Evolutionary conservation across 768 basidiomycete genomes (phyloP).

Genomic region (Suillus discolor): DNA sequence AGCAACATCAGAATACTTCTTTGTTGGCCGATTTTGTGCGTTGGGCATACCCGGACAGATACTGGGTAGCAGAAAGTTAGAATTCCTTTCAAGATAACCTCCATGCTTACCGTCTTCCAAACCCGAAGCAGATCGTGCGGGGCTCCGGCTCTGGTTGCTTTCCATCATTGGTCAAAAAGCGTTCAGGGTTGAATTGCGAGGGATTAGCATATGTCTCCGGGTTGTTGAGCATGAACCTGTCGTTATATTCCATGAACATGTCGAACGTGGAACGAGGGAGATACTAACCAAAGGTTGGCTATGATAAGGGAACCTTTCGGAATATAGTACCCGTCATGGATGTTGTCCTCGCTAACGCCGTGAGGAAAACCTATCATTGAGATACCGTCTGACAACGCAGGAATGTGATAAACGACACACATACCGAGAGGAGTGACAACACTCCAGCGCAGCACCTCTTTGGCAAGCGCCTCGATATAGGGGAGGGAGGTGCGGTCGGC

Average conservation of each 20-base stretch:
- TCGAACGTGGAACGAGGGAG: conserved; percentile 15
- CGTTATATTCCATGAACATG: not conserved
- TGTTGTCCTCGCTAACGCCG: conserved; percentile 56
- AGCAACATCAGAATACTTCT: conserved; percentile 26
- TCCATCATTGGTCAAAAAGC: conserved; percentile 46
- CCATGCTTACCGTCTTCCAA: conserved; percentile 57
- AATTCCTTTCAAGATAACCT: conserved; percentile 7
- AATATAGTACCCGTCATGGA: conserved; percentile 63
- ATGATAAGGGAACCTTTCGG: conserved; percentile 44
- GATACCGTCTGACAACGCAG: conserved; percentile 38
- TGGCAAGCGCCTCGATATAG: conserved; percentile 59
- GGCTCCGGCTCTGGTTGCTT: conserved; percentile 55
- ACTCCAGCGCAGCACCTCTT: conserved; percentile 56
- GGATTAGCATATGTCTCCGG: conserved; percentile 51
- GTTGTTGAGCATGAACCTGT: conserved; percentile 35
- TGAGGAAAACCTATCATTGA: conserved; percentile 40
- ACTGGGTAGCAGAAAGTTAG: conserved; percentile 14
- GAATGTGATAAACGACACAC: conserved; percentile 47
- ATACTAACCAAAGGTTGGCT: conserved; percentile 23
- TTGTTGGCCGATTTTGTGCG: not conserved
- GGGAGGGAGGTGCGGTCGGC: conserved; percentile 61
- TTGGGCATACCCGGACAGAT: conserved; percentile 31
- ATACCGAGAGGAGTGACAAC: conserved; percentile 41
- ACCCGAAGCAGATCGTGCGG: conserved; percentile 66
- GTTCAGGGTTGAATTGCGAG: conserved; percentile 58